Base-by-base conservation (phyloP, 2,329 filamentous ascomycete species). In the Scortechinia acanthostroma region DNA sequence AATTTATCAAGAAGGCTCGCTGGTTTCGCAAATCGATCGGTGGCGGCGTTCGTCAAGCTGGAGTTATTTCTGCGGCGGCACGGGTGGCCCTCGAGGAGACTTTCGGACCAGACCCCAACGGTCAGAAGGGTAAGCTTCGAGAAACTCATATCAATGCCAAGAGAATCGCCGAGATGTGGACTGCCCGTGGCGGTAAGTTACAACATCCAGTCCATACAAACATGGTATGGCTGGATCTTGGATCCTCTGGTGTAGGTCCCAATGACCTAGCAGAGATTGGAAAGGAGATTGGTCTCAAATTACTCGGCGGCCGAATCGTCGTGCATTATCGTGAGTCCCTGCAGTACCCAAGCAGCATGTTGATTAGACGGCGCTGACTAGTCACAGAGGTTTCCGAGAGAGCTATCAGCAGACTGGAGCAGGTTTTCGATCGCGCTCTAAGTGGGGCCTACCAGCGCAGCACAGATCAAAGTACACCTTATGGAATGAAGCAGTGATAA, bases 11-110 rank as follows among this genome's bases (percentile, higher is more conserved):
- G 55, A 77, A 81, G 44, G 80, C 83, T 3, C 68, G 85, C n/a
- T 87, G 86, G 80, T 74, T 90, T 21, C 73, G 88, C 46, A 94
- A 95, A 68, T 77, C 79, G 21, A 81, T 94, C 51, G 89, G 89
- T 17, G 89, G 89, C 33, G 88, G 87, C 0, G 69, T 88, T 46
- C 70, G 89, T 21, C 88, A 93, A 62, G 71, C 85, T 0, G 89
- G 89, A 45, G 77, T 93, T 1, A 70, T 93, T 14, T 80, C 86
- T 3, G 83, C 87, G 1, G 80, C 88, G 0, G 88, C 88, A 1
- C 70, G 85, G 19, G 82, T 90, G 3, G 87, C 86, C 1, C 76
- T 94, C 5, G 83, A 91, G 50, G 85, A 90, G 59, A 90, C 86
- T 0, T 95, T 93, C 50, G 77, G 80, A 13, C 63, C 58, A 14